A percentile compares a stretch with the other conserved stretches of the same genome.
These are phyloP conservation scores for Thyridium curvatum DNA, from an alignment of 2,329 filamentous ascomycete genomes.

Conservation along the genomic window DNA sequence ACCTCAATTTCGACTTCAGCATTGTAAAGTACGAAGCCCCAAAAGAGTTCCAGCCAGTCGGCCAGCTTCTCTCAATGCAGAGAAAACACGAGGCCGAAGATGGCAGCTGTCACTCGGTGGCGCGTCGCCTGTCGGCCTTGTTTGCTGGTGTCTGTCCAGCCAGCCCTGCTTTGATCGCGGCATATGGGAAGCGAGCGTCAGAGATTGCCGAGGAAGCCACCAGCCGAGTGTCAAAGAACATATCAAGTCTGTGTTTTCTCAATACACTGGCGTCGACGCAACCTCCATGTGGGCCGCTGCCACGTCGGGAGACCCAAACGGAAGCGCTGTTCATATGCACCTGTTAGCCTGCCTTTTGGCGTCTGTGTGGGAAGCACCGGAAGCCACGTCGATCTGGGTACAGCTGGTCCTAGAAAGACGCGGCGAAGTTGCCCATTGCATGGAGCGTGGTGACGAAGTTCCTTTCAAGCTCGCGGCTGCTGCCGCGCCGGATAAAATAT, in stretches of 20 bases:
- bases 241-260: slow-evolving; percentile 12
- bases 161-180: slow-evolving; percentile 22
- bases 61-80: slow-evolving; percentile 17
- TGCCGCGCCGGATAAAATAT: slow-evolving; percentile 10
- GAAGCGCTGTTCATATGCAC: slow-evolving; percentile 19
- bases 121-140: slow-evolving; percentile 29
- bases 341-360: slow-evolving; percentile 26
- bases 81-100: slow-evolving; percentile 27
- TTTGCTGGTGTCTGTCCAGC: slow-evolving; percentile 25
- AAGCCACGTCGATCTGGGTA: slow-evolving; percentile 23
- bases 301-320: slow-evolving; percentile 6
- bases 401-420: slow-evolving; percentile 16
- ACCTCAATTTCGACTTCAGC: slow-evolving; percentile 34
- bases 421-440: background rate
- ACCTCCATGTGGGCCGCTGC: slow-evolving; percentile 17
- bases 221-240: slow-evolving; percentile 1
- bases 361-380: slow-evolving; percentile 10
- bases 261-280: slow-evolving; percentile 16
- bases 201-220: slow-evolving; percentile 16
- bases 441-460: background rate
- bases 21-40: slow-evolving; percentile 32
- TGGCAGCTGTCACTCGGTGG: slow-evolving; percentile 26
- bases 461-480: slow-evolving; percentile 2
- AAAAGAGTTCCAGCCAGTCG: slow-evolving; percentile 24
- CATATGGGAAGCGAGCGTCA: slow-evolving; percentile 24